Percentiles rank a stretch among this genome's conserved stretches.
phyloP scores from a whole-genome alignment of 805 yeast genomes.

The Sungouiozyma intestinalis region DNA sequence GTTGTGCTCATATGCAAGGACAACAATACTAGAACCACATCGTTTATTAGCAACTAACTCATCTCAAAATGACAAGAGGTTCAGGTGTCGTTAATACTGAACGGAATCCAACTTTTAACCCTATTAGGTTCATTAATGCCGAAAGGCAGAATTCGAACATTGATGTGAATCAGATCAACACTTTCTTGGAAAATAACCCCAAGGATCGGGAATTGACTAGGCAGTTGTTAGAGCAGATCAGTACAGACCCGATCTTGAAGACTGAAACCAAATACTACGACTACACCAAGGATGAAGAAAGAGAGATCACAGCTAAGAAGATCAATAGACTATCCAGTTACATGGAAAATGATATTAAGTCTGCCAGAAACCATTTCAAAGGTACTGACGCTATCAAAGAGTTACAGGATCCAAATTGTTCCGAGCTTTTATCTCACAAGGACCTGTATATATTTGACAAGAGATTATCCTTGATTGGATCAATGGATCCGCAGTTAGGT shows the following conservation, averaged over 20 bases:
- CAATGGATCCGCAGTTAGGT: slow-evolving; percentile 68
- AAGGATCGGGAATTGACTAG: slow-evolving; percentile 39
- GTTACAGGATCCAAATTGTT: slow-evolving; percentile 12
- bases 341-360: slow-evolving; percentile 37
- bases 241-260: slow-evolving; percentile 56
- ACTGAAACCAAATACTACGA: slow-evolving; percentile 49
- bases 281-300: slow-evolving; percentile 41
- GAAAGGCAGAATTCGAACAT: slow-evolving; percentile 39
- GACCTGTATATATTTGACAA: slow-evolving; percentile 37
- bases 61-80: slow-evolving; percentile 21
- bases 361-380: slow-evolving; percentile 14
- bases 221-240: slow-evolving; percentile 44
- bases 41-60: no score
- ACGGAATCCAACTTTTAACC: slow-evolving; percentile 14
- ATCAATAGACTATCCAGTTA: slow-evolving; percentile 53
- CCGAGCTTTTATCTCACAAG: slow-evolving; percentile 14
- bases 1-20: no score
- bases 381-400: slow-evolving; percentile 18
- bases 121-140: slow-evolving; percentile 23
- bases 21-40: no score
- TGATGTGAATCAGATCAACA: slow-evolving; percentile 38
- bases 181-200: slow-evolving; percentile 43
- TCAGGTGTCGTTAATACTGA: slow-evolving; percentile 14
- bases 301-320: slow-evolving; percentile 50
- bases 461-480: slow-evolving; percentile 47